Evolutionary conservation across 1,284 basidiomycete species (phyloP), one percentile per base, ranked within the genome.

Genomic region (Schizophyllum amplum): DNA sequence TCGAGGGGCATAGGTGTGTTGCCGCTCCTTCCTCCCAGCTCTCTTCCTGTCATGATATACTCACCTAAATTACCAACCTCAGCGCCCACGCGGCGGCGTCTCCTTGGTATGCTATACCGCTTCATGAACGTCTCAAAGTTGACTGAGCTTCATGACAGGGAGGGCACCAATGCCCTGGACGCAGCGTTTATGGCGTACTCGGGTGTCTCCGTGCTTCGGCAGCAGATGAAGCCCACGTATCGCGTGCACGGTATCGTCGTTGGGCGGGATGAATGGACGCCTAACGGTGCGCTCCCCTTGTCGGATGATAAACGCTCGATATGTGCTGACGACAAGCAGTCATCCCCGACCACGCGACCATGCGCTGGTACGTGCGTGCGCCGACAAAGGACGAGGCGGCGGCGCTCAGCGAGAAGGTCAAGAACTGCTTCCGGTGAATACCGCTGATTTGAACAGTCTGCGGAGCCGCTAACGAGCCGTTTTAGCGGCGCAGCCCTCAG

Each of bases 151-250:
- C 15, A 48, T 20, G 54, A 47, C 55, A 78, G 90, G 90, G 87
- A 92, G 70, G 92, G 86, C 23, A 79, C 80, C 58, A 94, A 94
- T 66, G 91, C 92, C 4, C 79, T 91, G 48, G 92, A 93, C 68
- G 92, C 90, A 0, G 91, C 87, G 1, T 86, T 92, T 63, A 71
- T 90, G 17, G 87, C 90, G 2, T 94, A 94, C 70, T 81, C 80
- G 6, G 78, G 80, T 57, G 77, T 94, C 51, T 85, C 88, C 7
- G 82, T 82, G 1, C 75, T 94, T 50, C 79, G 92, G 15, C 57
- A 56, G 53, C 61, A 57, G 58, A 62, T 61, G 59, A 53, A 66
- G 60, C 63, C 59, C 55, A 60, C 59, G 55, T 54, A 62, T 52
- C 59, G 61, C 6, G 56, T 62, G 4, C 61, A 62, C 47, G 61